Percentiles rank a stretch among this genome's conserved stretches.
Conservation (phyloP, 2,329 filamentous ascomycete genomes). For the Fusarium haematococcum region DNA sequence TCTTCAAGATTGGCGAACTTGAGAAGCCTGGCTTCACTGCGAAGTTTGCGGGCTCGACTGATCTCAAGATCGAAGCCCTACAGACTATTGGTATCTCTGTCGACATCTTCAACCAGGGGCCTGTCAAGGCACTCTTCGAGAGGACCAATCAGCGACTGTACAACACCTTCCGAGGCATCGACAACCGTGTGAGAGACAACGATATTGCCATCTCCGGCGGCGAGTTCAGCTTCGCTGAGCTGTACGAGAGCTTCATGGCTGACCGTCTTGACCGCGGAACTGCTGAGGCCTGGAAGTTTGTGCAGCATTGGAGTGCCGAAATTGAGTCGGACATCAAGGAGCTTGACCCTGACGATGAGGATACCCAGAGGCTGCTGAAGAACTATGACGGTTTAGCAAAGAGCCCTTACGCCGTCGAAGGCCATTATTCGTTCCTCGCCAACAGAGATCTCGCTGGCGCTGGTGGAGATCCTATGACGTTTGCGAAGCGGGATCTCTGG, state of each 20-base stretch:
- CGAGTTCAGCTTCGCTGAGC: conserved; percentile 4
- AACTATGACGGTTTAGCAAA: background rate
- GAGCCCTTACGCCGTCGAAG: background rate
- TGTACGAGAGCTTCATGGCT: conserved; percentile 10
- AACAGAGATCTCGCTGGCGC: conserved; percentile 6
- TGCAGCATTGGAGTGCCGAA: background rate
- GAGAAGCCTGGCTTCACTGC: background rate
- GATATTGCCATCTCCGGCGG: background rate
- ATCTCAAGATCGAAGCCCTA: background rate
- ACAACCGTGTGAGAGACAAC: background rate
- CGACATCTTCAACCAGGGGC: conserved; percentile 1
- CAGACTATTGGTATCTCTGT: conserved; percentile 9
- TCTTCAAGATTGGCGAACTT: conserved; percentile 11
- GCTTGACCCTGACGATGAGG: background rate
- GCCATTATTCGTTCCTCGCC: background rate
- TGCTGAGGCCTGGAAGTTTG: conserved; percentile 7
- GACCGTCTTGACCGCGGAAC: background rate
- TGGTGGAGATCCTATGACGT: background rate
- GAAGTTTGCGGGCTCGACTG: background rate
- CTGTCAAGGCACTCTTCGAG: background rate
- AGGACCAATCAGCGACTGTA: conserved; percentile 15
- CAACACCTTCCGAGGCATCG: conserved; percentile 9
- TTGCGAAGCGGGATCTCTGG: conserved; percentile 2
- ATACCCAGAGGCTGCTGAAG: background rate
- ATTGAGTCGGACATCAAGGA: background rate